A percentile compares a stretch with the other conserved stretches of the same genome.
phyloP scores from a whole-genome alignment of 768 basidiomycete genomes.

The Termitomyces sp. region DNA sequence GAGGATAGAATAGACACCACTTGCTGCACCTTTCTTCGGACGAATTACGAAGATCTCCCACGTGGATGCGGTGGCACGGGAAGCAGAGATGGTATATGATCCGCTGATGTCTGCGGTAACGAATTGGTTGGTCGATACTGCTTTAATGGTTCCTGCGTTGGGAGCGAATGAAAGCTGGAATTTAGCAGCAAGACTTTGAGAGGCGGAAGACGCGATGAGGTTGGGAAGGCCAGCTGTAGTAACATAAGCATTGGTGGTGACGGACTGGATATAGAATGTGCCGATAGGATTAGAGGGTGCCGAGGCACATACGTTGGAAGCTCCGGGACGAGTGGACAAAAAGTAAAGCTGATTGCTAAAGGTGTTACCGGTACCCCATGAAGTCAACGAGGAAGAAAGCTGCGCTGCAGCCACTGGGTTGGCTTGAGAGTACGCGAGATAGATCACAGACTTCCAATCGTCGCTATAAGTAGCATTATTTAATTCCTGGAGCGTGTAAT shows the following conservation, averaged over 20 bases:
- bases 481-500: constrained; percentile 24
- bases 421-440: constrained; percentile 27
- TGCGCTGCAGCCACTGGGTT: constrained; percentile 23
- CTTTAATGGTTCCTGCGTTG: constrained; percentile 26
- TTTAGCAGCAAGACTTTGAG: constrained; percentile 16
- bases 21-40: constrained; percentile 20
- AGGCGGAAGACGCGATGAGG: constrained; percentile 21
- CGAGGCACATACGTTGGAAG: constrained; percentile 25
- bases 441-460: constrained; percentile 32
- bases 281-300: constrained; percentile 24
- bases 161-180: constrained; percentile 27
- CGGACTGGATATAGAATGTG: constrained; percentile 24
- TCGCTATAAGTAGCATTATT: constrained; percentile 23
- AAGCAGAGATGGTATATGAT: constrained; percentile 22
- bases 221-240: constrained; percentile 19
- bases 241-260: constrained; percentile 21
- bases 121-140: constrained; percentile 20
- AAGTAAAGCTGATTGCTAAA: constrained; percentile 29
- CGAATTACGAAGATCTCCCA: constrained; percentile 29
- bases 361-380: constrained; percentile 30
- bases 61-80: constrained; percentile 21
- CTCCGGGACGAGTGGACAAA: constrained; percentile 27
- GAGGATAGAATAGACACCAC: constrained; percentile 26
- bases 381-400: constrained; percentile 26
- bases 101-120: constrained; percentile 31